These are phyloP conservation scores for Trametes polyzona DNA, from an alignment of 1,284 basidiomycete genomes.

Conservation along the genomic window DNA sequence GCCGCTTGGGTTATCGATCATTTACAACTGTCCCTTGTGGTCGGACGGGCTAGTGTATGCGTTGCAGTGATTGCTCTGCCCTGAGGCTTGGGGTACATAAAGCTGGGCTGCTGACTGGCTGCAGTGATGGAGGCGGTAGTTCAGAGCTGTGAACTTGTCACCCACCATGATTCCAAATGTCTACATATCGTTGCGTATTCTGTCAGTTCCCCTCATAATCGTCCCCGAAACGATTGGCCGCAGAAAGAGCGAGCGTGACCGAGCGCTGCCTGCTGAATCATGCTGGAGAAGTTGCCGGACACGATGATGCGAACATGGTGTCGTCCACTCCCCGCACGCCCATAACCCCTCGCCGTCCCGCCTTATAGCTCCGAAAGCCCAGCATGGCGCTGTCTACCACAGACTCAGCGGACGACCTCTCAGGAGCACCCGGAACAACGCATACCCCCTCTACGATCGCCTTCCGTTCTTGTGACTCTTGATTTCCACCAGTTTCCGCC, in stretches of 20 bases:
- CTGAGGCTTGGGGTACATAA: background rate
- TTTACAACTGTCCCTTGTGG: no score
- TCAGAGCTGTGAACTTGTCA: background rate
- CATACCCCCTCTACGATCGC: background rate
- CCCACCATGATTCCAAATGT: conserved; percentile 27
- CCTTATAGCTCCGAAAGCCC: conserved; percentile 15
- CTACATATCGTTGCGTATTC: background rate
- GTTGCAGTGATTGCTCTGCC: no score
- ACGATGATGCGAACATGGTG: conserved; percentile 21
- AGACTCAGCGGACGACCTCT: background rate
- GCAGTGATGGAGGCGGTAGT: background rate
- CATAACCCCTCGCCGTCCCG: conserved; percentile 13
- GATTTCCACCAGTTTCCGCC: background rate
- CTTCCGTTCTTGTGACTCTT: background rate
- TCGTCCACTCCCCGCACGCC: conserved; percentile 25
- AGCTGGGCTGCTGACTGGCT: background rate
- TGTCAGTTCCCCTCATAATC: conserved; percentile 5
- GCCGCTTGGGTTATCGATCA: no score
- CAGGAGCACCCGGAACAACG: background rate
- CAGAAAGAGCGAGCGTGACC: conserved; percentile 15
- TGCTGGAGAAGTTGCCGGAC: conserved; percentile 7
- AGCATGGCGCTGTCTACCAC: conserved; percentile 8
- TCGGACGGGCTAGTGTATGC: no score
- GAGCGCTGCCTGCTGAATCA: conserved; percentile 23
- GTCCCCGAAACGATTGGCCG: conserved; percentile 22